Conservation (phyloP, 2,329 filamentous ascomycete genomes). For the Xylaria polymorpha region DNA sequence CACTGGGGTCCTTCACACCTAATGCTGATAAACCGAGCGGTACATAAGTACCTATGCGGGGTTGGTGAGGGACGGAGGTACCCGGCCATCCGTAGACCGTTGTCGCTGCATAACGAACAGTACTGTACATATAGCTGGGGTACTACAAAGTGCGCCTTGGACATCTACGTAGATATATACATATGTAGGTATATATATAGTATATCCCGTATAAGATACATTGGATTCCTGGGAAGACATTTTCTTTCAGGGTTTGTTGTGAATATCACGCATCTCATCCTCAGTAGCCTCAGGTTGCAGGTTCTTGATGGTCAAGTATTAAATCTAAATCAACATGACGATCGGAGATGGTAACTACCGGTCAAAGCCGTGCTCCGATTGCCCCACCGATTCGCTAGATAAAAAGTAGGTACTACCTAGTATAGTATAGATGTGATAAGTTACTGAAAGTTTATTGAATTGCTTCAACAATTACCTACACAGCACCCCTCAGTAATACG, state of each 20-base stretch:
- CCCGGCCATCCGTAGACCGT: not conserved
- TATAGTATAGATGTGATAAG: conserved; percentile 3
- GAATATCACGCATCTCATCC: not conserved
- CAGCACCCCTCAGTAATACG: not conserved
- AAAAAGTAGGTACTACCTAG: conserved; percentile 13
- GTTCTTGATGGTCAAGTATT: not conserved
- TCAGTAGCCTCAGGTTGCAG: not conserved
- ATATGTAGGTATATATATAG: not conserved
- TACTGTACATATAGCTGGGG: not conserved
- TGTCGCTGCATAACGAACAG: not conserved
- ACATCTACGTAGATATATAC: not conserved
- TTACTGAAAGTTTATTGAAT: not conserved
- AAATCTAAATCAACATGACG: not conserved
- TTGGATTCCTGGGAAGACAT: not conserved
- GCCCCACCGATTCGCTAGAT: conserved; percentile 32
- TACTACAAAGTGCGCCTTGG: not conserved
- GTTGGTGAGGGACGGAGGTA: conserved; percentile 14
- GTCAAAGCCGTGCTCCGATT: conserved; percentile 45
- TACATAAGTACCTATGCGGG: conserved; percentile 10
- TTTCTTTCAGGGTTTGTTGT: not conserved
- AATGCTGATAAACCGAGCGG: conserved; percentile 7
- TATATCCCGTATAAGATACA: not conserved
- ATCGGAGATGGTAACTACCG: conserved; percentile 31
- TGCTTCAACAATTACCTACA: conserved; percentile 3
- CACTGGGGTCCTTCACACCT: not conserved